Evolutionary conservation across 2,329 filamentous ascomycete genomes (phyloP), one percentile per base, ranked within the genome.

Genomic region (Fusarium sp.): DNA sequence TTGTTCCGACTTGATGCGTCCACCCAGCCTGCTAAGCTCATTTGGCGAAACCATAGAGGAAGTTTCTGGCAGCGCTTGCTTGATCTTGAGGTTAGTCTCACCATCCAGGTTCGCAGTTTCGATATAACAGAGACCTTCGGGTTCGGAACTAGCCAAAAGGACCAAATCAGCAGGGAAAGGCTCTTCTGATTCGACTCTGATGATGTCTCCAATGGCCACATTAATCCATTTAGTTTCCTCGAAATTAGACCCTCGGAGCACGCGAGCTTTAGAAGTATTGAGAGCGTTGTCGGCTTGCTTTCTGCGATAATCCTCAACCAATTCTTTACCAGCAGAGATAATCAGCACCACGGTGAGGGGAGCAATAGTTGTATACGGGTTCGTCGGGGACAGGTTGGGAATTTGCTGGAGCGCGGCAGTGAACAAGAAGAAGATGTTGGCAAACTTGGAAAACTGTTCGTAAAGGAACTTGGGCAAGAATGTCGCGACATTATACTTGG

Each of bases 371-470:
- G 96, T 99, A 78, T 94, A 99, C 80, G 87, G 88, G 82, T 98
- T 98, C 12, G 96, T 99, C 10, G 97, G 96, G 34, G 94, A 97
- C 67, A 99, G 91, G 71, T 92, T 91, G 24, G 96, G 96, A 67
- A 99, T 97, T 80, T 99, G 96, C 83, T 99, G 96, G 47, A 99
- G 84, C 43, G 89, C 91, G 18, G 96, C 94, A 40, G 96, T 99
- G 81, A 99, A 98, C 79, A 99, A 88, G 92, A 99, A 99, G 85
- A 99, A 99, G 77, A 99, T 82, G 82, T 99, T 99, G 84, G 96
- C 96, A 81, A 98, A 97, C 85, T 98, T 99, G 67, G 94, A 98
- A 83, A 99, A 99, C 80, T 99, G 96, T 81, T 99, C 96, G 80
- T 95, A 94, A 60, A 99, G 85, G 82, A 99, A 99, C 81, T 99